These are phyloP conservation scores for Cylindricascospora bacillispora DNA, from an alignment of 1,139 yeast genomes.

Conservation along the genomic window DNA sequence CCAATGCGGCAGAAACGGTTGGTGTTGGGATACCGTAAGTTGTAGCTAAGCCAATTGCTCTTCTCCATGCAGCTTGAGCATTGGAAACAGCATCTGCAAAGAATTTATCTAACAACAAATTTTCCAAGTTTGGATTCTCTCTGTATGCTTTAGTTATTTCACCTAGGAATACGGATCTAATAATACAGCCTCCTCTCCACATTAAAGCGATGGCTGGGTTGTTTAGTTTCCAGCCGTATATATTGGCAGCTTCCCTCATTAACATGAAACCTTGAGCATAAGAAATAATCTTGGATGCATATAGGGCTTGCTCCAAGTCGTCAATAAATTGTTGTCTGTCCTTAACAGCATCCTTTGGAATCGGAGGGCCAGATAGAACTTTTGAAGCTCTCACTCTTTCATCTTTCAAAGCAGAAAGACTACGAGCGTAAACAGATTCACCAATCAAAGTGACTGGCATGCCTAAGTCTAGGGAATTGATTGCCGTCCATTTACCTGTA, in stretches of 20 bases:
- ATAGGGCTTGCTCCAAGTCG: slow-evolving; percentile 93
- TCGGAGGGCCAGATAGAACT: slow-evolving; percentile 64
- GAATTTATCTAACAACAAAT: slow-evolving; percentile 91
- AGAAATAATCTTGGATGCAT: slow-evolving; percentile 96
- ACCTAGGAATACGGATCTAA: slow-evolving; percentile 95
- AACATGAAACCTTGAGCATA: slow-evolving; percentile 99
- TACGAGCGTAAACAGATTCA: slow-evolving; percentile 96
- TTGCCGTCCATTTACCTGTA: slow-evolving; percentile 99
- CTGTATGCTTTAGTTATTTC: slow-evolving; percentile 96
- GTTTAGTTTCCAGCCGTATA: slow-evolving; percentile 94
- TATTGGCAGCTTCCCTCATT: slow-evolving; percentile 95
- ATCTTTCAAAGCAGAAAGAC: slow-evolving; percentile 80
- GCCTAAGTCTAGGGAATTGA: slow-evolving; percentile 94
- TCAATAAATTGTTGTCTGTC: slow-evolving; percentile 79
- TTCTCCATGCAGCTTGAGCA: slow-evolving; percentile 96
- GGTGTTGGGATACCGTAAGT: slow-evolving; percentile 92
- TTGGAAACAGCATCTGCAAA: slow-evolving; percentile 80
- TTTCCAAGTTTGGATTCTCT: slow-evolving; percentile 84
- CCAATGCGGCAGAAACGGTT: slow-evolving; percentile 91
- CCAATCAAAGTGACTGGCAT: slow-evolving; percentile 97
- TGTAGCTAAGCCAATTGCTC: slow-evolving; percentile 65
- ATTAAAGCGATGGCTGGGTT: slow-evolving; percentile 96
- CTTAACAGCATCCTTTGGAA: slow-evolving; percentile 45
- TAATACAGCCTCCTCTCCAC: slow-evolving; percentile 99
- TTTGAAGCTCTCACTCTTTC: slow-evolving; percentile 85